Conservation (phyloP, 805 yeast species). For the Blastobotrys peoriensis region DNA sequence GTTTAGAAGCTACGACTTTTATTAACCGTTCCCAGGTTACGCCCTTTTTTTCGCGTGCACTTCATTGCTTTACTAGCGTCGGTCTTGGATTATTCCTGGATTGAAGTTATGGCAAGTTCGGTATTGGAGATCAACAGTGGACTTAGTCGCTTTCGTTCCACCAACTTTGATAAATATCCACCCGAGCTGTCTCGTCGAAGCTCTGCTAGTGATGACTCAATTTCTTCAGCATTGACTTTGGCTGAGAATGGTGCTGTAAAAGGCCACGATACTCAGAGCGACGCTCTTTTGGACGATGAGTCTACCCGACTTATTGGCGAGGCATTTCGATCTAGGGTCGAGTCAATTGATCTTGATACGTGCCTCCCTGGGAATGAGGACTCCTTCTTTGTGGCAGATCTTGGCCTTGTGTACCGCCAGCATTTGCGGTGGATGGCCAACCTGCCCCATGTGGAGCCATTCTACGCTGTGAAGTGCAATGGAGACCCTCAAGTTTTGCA, state of each 20-base stretch:
- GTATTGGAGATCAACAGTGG: background rate
- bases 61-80: no score
- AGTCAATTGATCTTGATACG: constrained; percentile 44
- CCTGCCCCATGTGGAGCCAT: constrained; percentile 77
- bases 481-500: constrained; percentile 57
- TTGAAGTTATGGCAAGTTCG: background rate
- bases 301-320: constrained; percentile 14
- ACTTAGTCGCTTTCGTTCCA: background rate
- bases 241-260: constrained; percentile 1
- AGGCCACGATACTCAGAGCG: background rate
- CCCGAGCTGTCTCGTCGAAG: constrained; percentile 1
- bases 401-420: constrained; percentile 63
- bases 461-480: constrained; percentile 93
- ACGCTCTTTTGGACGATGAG: background rate
- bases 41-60: no score
- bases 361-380: constrained; percentile 76
- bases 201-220: constrained; percentile 3
- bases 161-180: background rate
- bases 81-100: no score
- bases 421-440: constrained; percentile 53
- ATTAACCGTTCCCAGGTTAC: background rate
- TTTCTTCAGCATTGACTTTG: background rate
- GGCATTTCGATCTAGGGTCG: constrained; percentile 20
- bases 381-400: constrained; percentile 83
- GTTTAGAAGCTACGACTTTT: constrained; percentile 1